phyloP scores from a whole-genome alignment of 1,284 basidiomycete genomes.

The Tilletia setariae region DNA sequence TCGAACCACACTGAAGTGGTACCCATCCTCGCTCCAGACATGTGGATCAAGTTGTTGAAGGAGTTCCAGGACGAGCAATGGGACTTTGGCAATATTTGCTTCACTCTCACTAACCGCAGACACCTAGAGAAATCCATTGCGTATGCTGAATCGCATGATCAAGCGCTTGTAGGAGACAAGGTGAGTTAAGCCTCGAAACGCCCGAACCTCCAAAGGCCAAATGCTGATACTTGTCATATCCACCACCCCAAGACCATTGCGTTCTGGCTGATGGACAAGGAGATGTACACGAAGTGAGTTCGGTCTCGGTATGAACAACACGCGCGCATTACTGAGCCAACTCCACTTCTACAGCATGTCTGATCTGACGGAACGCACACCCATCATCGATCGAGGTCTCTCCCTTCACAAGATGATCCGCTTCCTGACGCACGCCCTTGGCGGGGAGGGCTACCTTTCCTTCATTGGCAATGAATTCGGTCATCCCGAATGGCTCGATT shows the following conservation, averaged over 20 bases:
- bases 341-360: conserved; percentile 69
- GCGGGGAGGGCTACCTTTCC: conserved; percentile 95
- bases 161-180: conserved; percentile 95
- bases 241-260: conserved; percentile 67
- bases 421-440: conserved; percentile 81
- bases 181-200: background rate
- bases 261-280: conserved; percentile 99
- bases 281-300: conserved; percentile 65
- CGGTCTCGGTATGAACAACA: background rate
- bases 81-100: conserved; percentile 81
- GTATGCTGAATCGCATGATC: conserved; percentile 95
- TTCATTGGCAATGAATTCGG: conserved; percentile 99
- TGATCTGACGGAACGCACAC: conserved; percentile 77
- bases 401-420: conserved; percentile 96
- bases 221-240: background rate
- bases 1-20: background rate
- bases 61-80: conserved; percentile 83
- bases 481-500: conserved; percentile 99
- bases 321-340: background rate
- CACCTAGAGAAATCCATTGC: conserved; percentile 87
- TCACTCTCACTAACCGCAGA: conserved; percentile 84
- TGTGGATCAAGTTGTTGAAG: conserved; percentile 99
- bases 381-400: conserved; percentile 80
- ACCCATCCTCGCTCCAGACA: conserved; percentile 62
- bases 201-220: background rate